Percentiles rank a stretch among this genome's conserved stretches.
Conservation (phyloP, 2,329 filamentous ascomycete genomes). For the Aspergillus niger region DNA sequence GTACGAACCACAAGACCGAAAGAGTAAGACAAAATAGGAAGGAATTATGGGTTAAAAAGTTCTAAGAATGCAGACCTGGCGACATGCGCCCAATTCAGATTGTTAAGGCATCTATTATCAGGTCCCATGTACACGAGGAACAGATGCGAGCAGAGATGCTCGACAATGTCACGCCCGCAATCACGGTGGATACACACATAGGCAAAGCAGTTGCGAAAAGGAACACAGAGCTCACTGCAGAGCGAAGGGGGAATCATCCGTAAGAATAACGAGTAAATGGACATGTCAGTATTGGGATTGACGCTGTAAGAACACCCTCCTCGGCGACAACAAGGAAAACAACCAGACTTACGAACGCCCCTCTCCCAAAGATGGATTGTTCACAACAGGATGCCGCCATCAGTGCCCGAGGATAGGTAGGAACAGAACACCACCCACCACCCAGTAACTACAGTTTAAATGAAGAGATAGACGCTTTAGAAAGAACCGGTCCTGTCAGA, state of each 20-base stretch:
- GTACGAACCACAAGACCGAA: neutral
- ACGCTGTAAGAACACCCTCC: constrained; percentile 9
- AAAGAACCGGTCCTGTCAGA: constrained; percentile 7
- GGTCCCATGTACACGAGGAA: constrained; percentile 5
- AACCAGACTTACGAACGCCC: constrained; percentile 17
- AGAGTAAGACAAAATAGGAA: neutral
- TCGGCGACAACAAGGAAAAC: constrained; percentile 5
- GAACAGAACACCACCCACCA: neutral
- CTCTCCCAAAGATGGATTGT: neutral
- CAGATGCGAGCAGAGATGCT: neutral
- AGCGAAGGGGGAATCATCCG: constrained; percentile 35
- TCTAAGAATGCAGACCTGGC: neutral
- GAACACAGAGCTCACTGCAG: constrained; percentile 17
- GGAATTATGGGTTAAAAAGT: neutral
- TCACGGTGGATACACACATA: neutral
- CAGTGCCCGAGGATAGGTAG: constrained; percentile 16
- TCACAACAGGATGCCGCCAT: constrained; percentile 14
- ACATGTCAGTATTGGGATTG: constrained; percentile 7
- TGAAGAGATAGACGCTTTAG: constrained; percentile 15
- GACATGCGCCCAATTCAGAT: constrained; percentile 6
- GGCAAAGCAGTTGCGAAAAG: neutral
- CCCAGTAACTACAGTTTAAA: constrained; percentile 28
- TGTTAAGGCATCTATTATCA: constrained; percentile 1
- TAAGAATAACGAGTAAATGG: constrained; percentile 19
- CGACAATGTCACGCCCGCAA: neutral